A percentile compares a stretch with the other conserved stretches of the same genome.
Conservation (phyloP, 208 protist genomes). For the Phytomonas sp. region DNA sequence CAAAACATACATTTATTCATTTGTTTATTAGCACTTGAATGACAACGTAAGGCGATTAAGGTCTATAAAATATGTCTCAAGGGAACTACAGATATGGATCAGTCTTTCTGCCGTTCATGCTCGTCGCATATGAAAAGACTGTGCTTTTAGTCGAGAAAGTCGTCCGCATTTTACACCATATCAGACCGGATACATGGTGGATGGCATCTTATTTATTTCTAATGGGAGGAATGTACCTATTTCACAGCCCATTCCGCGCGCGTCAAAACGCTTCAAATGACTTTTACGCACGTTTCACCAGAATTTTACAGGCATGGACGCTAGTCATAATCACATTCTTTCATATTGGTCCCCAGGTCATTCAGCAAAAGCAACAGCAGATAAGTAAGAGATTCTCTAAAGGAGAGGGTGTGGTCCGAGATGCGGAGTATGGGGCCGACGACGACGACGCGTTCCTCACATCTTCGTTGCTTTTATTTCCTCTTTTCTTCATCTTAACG, state of each 20-base stretch:
- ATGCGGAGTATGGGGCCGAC: background rate
- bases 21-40: too few relatives aligned
- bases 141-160: constrained; percentile 8
- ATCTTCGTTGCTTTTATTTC: constrained; percentile 49
- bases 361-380: constrained; percentile 19
- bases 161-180: constrained; percentile 15
- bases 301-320: constrained; percentile 60
- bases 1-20: too few relatives aligned
- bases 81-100: too few relatives aligned
- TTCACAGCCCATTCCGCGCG: constrained; percentile 68
- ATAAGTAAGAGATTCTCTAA: background rate
- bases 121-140: constrained; percentile 15
- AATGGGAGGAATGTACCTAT: constrained; percentile 50
- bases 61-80: too few relatives aligned
- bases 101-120: constrained; percentile 8
- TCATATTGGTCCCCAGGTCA: constrained; percentile 43
- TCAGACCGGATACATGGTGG: constrained; percentile 29
- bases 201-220: constrained; percentile 34
- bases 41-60: too few relatives aligned
- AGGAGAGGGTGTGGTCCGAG: constrained; percentile 3
- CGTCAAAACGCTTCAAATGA: constrained; percentile 34
- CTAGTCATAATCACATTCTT: constrained; percentile 40
- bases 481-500: constrained; percentile 37
- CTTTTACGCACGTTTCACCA: constrained; percentile 51
- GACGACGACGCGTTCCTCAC: constrained; percentile 2